A percentile compares a stretch with the other conserved stretches of the same genome.
Conservation (phyloP, 805 yeast species). For the Myxozyma melibiosi region DNA sequence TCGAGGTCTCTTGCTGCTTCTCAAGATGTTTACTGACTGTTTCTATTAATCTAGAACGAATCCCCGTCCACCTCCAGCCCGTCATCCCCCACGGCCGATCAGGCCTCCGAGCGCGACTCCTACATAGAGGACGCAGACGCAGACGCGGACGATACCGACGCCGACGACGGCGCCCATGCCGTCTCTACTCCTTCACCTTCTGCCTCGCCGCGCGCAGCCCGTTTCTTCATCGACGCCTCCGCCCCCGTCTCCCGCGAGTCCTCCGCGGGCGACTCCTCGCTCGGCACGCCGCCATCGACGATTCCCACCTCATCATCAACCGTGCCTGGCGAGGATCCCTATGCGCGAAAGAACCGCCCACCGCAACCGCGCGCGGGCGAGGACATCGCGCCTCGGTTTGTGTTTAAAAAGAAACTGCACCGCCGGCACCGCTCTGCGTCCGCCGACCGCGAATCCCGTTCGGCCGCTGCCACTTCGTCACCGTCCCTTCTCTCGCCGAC, state of each 20-base stretch:
- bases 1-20: no score
- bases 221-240: conserved; percentile 27
- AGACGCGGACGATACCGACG: conserved; percentile 11
- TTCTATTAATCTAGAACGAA: no score
- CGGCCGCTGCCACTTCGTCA: not conserved
- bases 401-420: conserved; percentile 37
- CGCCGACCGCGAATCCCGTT: conserved; percentile 1
- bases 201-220: not conserved
- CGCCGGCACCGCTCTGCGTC: conserved; percentile 14
- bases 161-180: conserved; percentile 5
- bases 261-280: conserved; percentile 11
- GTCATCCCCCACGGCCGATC: conserved; percentile 25
- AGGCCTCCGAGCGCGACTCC: not conserved
- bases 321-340: conserved; percentile 41
- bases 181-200: not conserved
- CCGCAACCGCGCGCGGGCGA: conserved; percentile 33
- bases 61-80: conserved; percentile 25
- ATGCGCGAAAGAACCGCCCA: conserved; percentile 40
- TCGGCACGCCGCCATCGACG: conserved; percentile 29
- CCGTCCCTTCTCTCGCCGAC: not conserved
- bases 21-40: no score
- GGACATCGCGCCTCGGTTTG: conserved; percentile 44
- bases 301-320: conserved; percentile 28
- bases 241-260: conserved; percentile 28
- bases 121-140: conserved; percentile 1